These are phyloP conservation scores for Colletotrichum spaethianum DNA, from an alignment of 2,329 filamentous ascomycete genomes.

Conservation along the genomic window DNA sequence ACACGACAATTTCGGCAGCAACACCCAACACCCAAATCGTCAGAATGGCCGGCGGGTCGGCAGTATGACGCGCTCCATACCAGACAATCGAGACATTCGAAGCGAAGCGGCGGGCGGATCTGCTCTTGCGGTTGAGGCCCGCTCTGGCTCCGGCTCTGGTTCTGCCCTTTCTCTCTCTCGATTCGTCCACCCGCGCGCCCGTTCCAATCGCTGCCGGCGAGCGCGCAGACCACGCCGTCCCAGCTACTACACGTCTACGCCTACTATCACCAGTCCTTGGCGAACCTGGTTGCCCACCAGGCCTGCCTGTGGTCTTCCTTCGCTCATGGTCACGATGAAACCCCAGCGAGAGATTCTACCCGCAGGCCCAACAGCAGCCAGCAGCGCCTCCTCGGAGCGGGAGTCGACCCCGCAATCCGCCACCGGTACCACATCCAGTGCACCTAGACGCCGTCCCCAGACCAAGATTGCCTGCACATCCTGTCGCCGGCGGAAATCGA, in stretches of 20 bases:
- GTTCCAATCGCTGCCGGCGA: constrained; percentile 18
- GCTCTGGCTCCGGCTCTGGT: constrained; percentile 24
- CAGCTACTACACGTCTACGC: constrained; percentile 31
- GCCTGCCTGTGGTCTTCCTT: constrained; percentile 23
- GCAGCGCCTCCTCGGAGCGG: constrained; percentile 29
- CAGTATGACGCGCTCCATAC: constrained; percentile 35
- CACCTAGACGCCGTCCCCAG: constrained; percentile 37
- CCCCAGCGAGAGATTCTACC: constrained; percentile 41
- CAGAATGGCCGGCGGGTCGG: constrained; percentile 38
- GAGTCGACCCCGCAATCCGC: constrained; percentile 36
- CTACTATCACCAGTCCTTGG: constrained; percentile 13
- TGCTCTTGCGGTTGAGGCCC: constrained; percentile 35
- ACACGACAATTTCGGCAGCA: neutral
- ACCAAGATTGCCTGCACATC: constrained; percentile 42
- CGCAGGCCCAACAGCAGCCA: constrained; percentile 32
- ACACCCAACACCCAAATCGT: neutral
- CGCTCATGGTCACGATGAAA: constrained; percentile 38
- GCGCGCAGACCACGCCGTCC: constrained; percentile 25
- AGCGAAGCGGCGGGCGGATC: constrained; percentile 39
- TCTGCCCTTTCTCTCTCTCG: constrained; percentile 28
- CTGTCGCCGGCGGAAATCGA: constrained; percentile 40
- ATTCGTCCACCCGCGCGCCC: constrained; percentile 36
- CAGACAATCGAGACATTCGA: constrained; percentile 24
- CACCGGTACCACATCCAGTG: constrained; percentile 19
- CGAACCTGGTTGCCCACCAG: constrained; percentile 13